Evolutionary conservation across 2,329 filamentous ascomycete species (phyloP).

Genomic region (Colletotrichum camelliae): DNA sequence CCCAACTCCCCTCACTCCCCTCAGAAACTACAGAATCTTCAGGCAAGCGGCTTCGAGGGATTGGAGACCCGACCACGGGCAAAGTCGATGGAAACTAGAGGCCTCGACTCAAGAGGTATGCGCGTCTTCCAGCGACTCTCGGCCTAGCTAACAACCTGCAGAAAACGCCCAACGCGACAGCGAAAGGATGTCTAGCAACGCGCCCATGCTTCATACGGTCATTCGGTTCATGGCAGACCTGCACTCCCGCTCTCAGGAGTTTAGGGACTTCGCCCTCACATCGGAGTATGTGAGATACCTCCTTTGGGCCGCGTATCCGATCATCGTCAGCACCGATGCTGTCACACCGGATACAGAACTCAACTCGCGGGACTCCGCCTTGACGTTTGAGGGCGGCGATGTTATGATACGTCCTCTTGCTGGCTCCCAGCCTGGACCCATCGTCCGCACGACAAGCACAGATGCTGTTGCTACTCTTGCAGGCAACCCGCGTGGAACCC

Average conservation of each 20-base stretch:
- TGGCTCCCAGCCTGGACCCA: constrained; percentile 66
- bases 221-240: constrained; percentile 81
- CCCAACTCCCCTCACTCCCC: constrained; percentile 65
- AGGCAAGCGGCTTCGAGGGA: constrained; percentile 25
- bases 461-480: constrained; percentile 54
- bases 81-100: constrained; percentile 70
- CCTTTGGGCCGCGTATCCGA: constrained; percentile 81
- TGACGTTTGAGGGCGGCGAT: constrained; percentile 86
- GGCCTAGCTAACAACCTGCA: constrained; percentile 23
- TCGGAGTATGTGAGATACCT: constrained; percentile 85
- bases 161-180: constrained; percentile 47
- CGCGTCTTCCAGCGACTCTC: background rate
- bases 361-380: constrained; percentile 78
- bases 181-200: constrained; percentile 56
- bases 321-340: constrained; percentile 84
- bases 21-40: constrained; percentile 6
- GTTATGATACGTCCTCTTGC: constrained; percentile 80
- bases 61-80: constrained; percentile 48
- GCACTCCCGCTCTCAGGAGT: constrained; percentile 76
- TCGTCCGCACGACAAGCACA: constrained; percentile 73
- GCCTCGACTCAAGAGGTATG: constrained; percentile 58
- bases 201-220: constrained; percentile 74
- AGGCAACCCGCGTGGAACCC: constrained; percentile 60
- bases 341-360: constrained; percentile 86
- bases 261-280: constrained; percentile 80